phyloP scores from a whole-genome alignment of 352 stramenopile species.

The Pythium dissimile region DNA sequence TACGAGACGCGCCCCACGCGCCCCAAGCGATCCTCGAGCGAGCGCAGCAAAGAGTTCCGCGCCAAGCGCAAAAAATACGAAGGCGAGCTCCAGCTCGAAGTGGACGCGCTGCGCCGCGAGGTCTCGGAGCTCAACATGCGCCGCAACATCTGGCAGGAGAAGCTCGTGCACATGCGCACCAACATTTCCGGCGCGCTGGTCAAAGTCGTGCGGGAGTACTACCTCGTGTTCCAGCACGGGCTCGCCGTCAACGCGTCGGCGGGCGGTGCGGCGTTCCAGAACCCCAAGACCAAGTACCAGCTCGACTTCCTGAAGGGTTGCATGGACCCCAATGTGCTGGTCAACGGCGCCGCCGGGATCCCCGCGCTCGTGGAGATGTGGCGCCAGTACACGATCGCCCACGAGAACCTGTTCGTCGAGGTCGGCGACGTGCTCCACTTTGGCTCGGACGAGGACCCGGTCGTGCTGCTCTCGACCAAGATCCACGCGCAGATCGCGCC shows the following conservation, averaged over 20 bases:
- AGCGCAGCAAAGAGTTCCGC: conserved; percentile 30
- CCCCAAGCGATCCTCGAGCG: conserved; percentile 24
- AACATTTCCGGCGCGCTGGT: conserved; percentile 18
- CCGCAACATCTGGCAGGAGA: conserved; percentile 22
- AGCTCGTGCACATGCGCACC: conserved; percentile 19
- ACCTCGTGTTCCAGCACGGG: conserved; percentile 26
- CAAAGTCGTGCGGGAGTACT: conserved; percentile 25
- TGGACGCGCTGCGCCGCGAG: conserved; percentile 19
- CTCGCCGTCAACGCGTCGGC: conserved; percentile 8
- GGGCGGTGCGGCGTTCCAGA: neutral
- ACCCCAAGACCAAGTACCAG: conserved; percentile 25
- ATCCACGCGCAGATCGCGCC: conserved; percentile 23
- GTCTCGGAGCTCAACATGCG: conserved; percentile 25
- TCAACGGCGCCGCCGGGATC: conserved; percentile 18
- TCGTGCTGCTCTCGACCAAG: conserved; percentile 17
- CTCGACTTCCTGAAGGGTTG: conserved; percentile 20
- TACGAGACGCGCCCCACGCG: conserved; percentile 23
- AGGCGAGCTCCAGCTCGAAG: conserved; percentile 17
- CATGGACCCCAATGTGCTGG: conserved; percentile 19
- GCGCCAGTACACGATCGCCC: conserved; percentile 21
- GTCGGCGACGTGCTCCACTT: conserved; percentile 17
- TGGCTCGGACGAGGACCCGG: conserved; percentile 12
- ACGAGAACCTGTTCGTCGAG: conserved; percentile 23
- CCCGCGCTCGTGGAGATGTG: conserved; percentile 25
- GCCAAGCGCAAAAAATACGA: conserved; percentile 32